Conservation (phyloP, 805 yeast genomes). For the Ogataea neopini region DNA sequence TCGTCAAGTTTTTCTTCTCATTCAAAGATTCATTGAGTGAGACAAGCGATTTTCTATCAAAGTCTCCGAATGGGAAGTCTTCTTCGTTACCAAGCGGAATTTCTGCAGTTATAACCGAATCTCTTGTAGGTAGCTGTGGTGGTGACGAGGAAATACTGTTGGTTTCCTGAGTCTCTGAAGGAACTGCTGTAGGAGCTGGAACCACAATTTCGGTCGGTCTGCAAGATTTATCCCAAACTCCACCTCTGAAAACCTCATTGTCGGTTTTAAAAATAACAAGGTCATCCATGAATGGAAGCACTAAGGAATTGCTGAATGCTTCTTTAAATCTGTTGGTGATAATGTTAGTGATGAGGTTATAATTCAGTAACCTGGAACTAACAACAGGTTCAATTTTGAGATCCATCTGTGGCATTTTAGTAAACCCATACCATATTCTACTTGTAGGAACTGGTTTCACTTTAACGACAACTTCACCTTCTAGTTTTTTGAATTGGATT, state of each 20-base stretch:
- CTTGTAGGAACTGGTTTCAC: constrained; percentile 90
- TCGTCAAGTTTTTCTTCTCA: neutral
- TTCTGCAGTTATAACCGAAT: neutral
- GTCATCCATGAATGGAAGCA: constrained; percentile 89
- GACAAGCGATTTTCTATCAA: constrained; percentile 4
- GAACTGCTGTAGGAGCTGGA: neutral
- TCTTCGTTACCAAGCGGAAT: neutral
- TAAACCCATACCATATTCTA: constrained; percentile 89
- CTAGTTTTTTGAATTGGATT: constrained; percentile 63
- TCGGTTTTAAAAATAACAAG: constrained; percentile 65
- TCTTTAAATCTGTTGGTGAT: constrained; percentile 79
- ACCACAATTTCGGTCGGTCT: constrained; percentile 18
- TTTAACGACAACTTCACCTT: constrained; percentile 69
- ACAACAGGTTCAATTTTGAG: constrained; percentile 88
- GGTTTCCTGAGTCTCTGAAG: neutral
- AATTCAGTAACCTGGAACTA: constrained; percentile 77
- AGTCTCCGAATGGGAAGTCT: neutral
- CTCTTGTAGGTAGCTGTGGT: constrained; percentile 11
- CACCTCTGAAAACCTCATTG: constrained; percentile 81
- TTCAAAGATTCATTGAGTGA: constrained; percentile 2
- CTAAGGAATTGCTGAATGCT: constrained; percentile 75
- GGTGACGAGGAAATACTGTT: constrained; percentile 1
- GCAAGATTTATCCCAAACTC: constrained; percentile 72
- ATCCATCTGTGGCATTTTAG: constrained; percentile 71
- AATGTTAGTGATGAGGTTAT: constrained; percentile 74